Base-by-base conservation (phyloP, 345 rosid species). In the Trapa bicornis region DNA sequence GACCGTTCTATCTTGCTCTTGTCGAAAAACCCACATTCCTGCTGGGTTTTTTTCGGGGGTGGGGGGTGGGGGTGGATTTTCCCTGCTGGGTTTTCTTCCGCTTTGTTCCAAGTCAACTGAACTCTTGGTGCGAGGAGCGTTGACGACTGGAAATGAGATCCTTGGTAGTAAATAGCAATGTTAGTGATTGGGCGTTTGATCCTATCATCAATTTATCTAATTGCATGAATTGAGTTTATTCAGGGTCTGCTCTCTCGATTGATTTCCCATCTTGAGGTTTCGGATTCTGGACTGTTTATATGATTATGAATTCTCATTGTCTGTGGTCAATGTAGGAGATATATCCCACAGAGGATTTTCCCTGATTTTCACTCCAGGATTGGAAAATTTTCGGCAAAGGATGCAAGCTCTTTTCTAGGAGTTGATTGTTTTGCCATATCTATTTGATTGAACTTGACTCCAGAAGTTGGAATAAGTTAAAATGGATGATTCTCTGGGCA, bases 401-500 rank as follows among this genome's bases (percentile, higher is more conserved):
- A 45, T 45, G 11, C 48, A 3, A 7, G 48, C 48, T 11, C 22
- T 2, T 50, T 50, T 0, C 10, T 22, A 54, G 60, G 35, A 22
- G 60, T 54, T 54, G 35, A 22, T 54, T 5, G 35, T 54, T 6
- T 54, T 54, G 60, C 10, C 35, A 17, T n/a, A 22, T 54, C n/a
- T 8, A 35, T 10, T 54, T 11, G 10, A 22, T 54, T 52, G 11
- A 54, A 22, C 11, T 58, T 32, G 63, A 15, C 16, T 6, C 12
- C 63, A 9, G 37, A 57, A 32, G 36, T 57, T 8, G 11, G 68
- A 2, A 45, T 41, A 42, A 37, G 54, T 4, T 53, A 61, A 58
- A 57, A 94, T 91, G 97, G 96, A 89, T 69, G 99, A 94, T 15
- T 71, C 69, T 14, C 87, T 74, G 75, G 91, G 85, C 38, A 76